Base-by-base conservation (phyloP, 108 stramenopile genomes). In the Phaeodactylum tricornutum region DNA sequence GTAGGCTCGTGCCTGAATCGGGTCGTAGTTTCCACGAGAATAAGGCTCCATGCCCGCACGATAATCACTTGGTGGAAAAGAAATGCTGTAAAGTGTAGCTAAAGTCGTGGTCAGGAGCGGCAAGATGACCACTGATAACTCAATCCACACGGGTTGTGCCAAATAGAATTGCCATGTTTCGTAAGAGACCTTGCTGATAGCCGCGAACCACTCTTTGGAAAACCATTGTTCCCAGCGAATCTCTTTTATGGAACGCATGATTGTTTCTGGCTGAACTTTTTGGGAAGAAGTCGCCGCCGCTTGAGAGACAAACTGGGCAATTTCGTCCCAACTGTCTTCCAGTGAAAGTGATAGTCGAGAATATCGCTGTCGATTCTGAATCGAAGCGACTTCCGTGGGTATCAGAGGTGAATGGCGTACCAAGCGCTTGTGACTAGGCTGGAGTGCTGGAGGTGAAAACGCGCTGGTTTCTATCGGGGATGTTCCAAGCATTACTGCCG, bases 1-100 rank as follows among this genome's bases (percentile, higher is more conserved):
- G 37, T 61, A 67, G 12, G 29, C 38, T 20, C 40, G 39, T 34
- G 66, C 66, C 15, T 28, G 32, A 34, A 49, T 14, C 5, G 66
- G 66, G 29, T 67, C 66, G 36, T 67, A 67, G 12, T 56, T 20
- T 24, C 60, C 66, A 27, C 60, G 34, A 1, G 19, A 9, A 29
- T 67, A 67, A 11, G 66, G 66, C 47, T 56, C 66, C 7, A 51
- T 61, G 26, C 41, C 33, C 7, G 27, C 29, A 8, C 30, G 43
- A 50, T 36, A 62, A 43, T 67, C 31, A 23, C 15, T 15, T 5
- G 29, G 2, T 21, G 48, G 30, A 32, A 49, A 32, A 11, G 48
- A 29, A n/a, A 49, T 17, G 14, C 14, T 36, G 31, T 49, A 49
- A 2, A 49, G 31, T 43, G 15, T 15, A 11, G 41, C 16, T 16